Base-by-base conservation (phyloP, 2,329 filamentous ascomycete genomes). In the Paecilomyces sp. region DNA sequence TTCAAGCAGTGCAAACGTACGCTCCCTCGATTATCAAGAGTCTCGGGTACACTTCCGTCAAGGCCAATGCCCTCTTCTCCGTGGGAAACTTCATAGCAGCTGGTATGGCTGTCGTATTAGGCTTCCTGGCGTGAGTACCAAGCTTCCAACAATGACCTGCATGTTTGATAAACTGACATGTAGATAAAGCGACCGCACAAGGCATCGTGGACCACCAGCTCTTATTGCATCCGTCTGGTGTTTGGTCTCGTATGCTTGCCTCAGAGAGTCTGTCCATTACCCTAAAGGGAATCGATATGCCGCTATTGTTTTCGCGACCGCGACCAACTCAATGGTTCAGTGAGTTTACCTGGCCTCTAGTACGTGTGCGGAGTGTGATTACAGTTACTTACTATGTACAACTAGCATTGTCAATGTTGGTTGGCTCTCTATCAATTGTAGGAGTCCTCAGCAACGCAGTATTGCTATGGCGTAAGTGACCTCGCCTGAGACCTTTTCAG, bases 381-480 rank as follows among this genome's bases (percentile, higher is more conserved):
- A 33, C 31, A 55, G n/a, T 56, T 31, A 22, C 62, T 67, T 50
- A 64, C 58, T 59, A 24, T 22, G 2, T 33, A 3, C 52, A 12
- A 15, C 15, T 58, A 66, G 70, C 24, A 65, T 72, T 15, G 75
- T 86, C 24, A 86, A 86, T 66, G 83, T 86, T 56, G 80, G 83
- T 1, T 86, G 83, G 83, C 76, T 86, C 67, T 85, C 82, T 0
- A 72, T 85, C 0, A 77, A 80, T 2, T 77, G 83, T 66, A 75
- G 76, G 0, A 82, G 84, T 57, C 84, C 83, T 0, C 83, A 86
- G 62, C 80, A 85, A 63, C 74, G 83, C 55, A 82, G 83, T 0
- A 74, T 86, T 0, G 81, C 83, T 11, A 86, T 86, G 84, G 83
- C 83, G 79, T 82, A 66, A 60, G 71, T 69, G 22, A n/a, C n/a